Evolutionary conservation across 371 early-diverging fungal genomes (phyloP).

Genomic region (Syncephalastrum contaminatum): DNA sequence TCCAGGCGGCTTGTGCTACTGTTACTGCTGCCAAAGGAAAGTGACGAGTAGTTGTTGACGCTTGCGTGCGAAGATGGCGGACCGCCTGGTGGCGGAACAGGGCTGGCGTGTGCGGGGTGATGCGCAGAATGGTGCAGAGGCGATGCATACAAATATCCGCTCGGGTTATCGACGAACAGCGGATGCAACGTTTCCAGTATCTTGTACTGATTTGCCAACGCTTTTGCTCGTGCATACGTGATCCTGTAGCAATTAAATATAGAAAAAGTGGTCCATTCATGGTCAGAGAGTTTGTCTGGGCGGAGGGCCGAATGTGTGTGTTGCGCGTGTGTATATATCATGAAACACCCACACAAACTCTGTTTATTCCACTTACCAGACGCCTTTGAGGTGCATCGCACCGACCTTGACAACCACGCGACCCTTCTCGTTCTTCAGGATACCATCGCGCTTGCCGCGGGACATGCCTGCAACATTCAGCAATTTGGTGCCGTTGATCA

Average conservation of each 20-base stretch:
- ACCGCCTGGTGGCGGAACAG: conserved; percentile 3
- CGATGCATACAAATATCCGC: conserved; percentile 31
- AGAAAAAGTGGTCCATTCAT: too few species aligned
- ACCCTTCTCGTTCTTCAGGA: conserved; percentile 83
- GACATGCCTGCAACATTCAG: conserved; percentile 86
- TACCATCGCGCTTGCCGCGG: conserved; percentile 84
- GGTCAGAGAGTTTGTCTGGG: too few species aligned
- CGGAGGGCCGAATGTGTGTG: background rate
- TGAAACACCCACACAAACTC: background rate
- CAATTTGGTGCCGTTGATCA: conserved; percentile 85
- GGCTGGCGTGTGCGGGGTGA: conserved; percentile 5
- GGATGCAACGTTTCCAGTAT: conserved; percentile 71
- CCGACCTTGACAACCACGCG: conserved; percentile 84
- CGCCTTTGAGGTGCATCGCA: conserved; percentile 88
- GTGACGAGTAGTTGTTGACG: conserved; percentile 1
- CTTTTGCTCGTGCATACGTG: conserved; percentile 69
- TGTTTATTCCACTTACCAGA: conserved; percentile 58
- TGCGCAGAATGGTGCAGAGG: conserved; percentile 17
- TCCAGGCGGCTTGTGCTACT: conserved; percentile 14
- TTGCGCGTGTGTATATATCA: background rate
- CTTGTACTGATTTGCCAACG: conserved; percentile 67
- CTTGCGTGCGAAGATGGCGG: conserved; percentile 8
- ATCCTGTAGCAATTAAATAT: conserved; percentile 41
- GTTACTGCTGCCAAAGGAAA: conserved; percentile 10
- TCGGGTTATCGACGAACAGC: conserved; percentile 75